phyloP scores from a whole-genome alignment of 2,329 filamentous ascomycete genomes.

The Ramichloridium luteum region DNA sequence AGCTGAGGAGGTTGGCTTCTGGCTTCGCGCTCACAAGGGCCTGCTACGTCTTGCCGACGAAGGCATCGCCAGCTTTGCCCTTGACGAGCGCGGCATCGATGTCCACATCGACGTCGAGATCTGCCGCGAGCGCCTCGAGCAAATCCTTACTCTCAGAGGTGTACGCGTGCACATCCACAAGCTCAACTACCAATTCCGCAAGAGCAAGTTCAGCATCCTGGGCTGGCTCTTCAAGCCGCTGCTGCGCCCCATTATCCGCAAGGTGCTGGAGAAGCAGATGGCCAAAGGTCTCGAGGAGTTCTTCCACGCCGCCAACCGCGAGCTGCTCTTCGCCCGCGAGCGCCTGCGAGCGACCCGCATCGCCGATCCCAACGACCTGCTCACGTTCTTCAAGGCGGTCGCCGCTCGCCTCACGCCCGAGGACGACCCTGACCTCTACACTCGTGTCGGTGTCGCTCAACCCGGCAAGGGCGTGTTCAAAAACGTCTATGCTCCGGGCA shows the following conservation, averaged over 20 bases:
- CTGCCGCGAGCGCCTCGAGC: conserved; percentile 62
- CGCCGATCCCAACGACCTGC: conserved; percentile 63
- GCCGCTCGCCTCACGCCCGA: conserved; percentile 60
- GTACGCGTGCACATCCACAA: conserved; percentile 79
- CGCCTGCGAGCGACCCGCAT: conserved; percentile 75
- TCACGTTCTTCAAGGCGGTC: conserved; percentile 73
- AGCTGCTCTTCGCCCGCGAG: conserved; percentile 77
- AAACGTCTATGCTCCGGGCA: conserved; percentile 77
- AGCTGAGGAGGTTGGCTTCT: conserved; percentile 81
- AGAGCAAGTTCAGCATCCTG: conserved; percentile 64
- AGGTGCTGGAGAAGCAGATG: conserved; percentile 67
- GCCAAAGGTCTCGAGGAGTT: conserved; percentile 57
- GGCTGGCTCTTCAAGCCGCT: conserved; percentile 78
- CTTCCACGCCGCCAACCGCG: conserved; percentile 65
- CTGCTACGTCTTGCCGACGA: conserved; percentile 65
- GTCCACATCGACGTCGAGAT: conserved; percentile 77
- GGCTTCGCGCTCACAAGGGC: conserved; percentile 67
- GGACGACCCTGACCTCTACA: conserved; percentile 64
- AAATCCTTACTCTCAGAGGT: conserved; percentile 63
- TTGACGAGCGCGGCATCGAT: conserved; percentile 81
- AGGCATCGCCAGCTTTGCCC: conserved; percentile 71
- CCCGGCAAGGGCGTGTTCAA: conserved; percentile 57
- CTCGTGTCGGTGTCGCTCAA: conserved; percentile 56
- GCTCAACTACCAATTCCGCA: conserved; percentile 63
- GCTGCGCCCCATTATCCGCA: conserved; percentile 66